Evolutionary conservation across 23 red algal species (phyloP).

Genomic region (Chondrus crispus): DNA sequence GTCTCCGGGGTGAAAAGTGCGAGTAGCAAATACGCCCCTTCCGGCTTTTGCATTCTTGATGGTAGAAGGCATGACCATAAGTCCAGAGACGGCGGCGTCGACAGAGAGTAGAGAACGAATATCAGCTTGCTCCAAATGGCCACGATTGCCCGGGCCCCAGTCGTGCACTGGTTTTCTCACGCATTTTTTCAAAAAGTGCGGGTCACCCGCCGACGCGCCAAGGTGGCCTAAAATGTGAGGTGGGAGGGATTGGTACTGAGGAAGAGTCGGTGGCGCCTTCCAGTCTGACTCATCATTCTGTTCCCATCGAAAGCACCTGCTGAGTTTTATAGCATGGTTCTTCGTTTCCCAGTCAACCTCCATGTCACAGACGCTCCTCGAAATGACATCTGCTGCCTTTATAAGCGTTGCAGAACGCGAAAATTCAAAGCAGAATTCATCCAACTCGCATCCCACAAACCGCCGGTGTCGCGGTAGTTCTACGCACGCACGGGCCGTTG

Average conservation of each 20-base stretch:
- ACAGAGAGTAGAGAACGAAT: background rate
- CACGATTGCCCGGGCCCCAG: background rate
- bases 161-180: background rate
- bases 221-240: conserved; percentile 1
- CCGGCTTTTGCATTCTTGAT: conserved; percentile 17
- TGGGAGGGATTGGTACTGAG: background rate
- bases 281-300: background rate
- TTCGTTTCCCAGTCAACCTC: background rate
- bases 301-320: background rate
- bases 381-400: background rate
- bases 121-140: background rate
- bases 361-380: background rate
- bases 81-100: background rate
- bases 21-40: background rate
- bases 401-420: background rate
- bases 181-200: background rate
- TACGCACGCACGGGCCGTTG: background rate
- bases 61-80: background rate
- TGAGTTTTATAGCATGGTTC: background rate
- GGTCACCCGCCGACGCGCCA: background rate
- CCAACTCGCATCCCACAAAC: conserved; percentile 37
- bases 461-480: background rate
- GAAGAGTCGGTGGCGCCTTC: background rate
- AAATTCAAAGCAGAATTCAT: background rate
- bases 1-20: background rate